Base-by-base conservation (phyloP, 176 grass and related monocot species). In the Calamus simplicifolius region DNA sequence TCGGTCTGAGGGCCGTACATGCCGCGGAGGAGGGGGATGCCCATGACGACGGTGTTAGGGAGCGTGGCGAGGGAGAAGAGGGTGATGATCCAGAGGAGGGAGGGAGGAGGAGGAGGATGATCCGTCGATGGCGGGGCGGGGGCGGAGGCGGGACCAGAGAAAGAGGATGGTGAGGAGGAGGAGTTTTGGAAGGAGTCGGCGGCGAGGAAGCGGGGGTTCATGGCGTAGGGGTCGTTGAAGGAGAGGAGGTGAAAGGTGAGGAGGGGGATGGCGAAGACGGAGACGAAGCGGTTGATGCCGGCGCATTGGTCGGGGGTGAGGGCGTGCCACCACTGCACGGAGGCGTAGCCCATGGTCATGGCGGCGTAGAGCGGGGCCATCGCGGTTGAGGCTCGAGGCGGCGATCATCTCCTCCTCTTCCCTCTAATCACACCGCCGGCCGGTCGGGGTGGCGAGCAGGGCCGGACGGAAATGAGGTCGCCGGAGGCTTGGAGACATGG, bases 1-100 rank as follows among this genome's bases (percentile, higher is more conserved):
- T 75, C 84, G 0, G 86, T 81, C 3, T 54, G 56, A 6, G 70
- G 1, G 1, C 91, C 91, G 19, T 87, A 95, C 91, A 95, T 95
- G 52, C 90, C 83, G 66, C 66, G 48, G 30, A 95, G 86, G 19
- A 95, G 83, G 19, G 86, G 91, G 50, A 95, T 61, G 19, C 91
- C 91, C 74, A 95, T 95, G 76, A 95, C 84, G 79, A 95, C 68
- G 14, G 91, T 95, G 82, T 95, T 95, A 19, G 82, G 91, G 67
- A 95, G 78, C 64, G 86, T 25, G n/a, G 82, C 77, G 23, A 89
- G 77, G 16, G 90, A 95, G 81, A 89, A 95, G 53, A 73, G 68
- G 27, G 86, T 95, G 38, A 95, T 67, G 27, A 76, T 82, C 90
- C 86, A 89, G 54, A 74, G 56, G 48, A 89, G 63, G 27, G 77